Evolutionary conservation across 257 asterid species (phyloP).

Genomic region (Echium plantagineum): DNA sequence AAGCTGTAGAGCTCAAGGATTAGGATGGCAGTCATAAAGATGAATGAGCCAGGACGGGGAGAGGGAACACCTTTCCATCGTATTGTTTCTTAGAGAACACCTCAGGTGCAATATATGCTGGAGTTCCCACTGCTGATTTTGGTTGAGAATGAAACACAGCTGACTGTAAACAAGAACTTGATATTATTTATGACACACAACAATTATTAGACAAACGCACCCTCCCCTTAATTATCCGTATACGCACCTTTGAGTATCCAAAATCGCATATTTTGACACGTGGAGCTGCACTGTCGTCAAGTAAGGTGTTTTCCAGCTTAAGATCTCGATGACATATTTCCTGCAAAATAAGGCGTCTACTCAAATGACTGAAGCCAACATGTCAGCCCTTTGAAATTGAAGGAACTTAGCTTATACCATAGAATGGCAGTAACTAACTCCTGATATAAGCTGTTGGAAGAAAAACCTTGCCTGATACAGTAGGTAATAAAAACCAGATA

Average conservation of each 20-base stretch:
- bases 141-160: slow-evolving; percentile 37
- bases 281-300: slow-evolving; percentile 33
- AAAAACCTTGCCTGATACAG: slow-evolving; percentile 33
- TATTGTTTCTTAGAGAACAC: slow-evolving; percentile 30
- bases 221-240: neutral
- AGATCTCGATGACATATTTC: slow-evolving; percentile 43
- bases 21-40: slow-evolving; percentile 1
- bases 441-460: slow-evolving; percentile 37
- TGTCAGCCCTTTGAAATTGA: neutral
- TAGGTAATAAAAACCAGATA: slow-evolving; percentile 4
- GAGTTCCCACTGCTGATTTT: slow-evolving; percentile 35
- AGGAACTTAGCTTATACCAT: slow-evolving; percentile 19
- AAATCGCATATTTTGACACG: slow-evolving; percentile 38
- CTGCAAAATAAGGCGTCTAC: slow-evolving; percentile 14
- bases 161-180: slow-evolving; percentile 19
- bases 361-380: slow-evolving; percentile 1
- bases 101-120: slow-evolving; percentile 41
- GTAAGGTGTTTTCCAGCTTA: slow-evolving; percentile 31
- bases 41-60: neutral
- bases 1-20: slow-evolving; percentile 16
- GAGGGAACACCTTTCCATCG: slow-evolving; percentile 29
- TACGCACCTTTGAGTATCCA: slow-evolving; percentile 35
- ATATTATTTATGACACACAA: neutral
- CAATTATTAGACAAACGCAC: neutral
- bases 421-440: slow-evolving; percentile 38